Conservation (phyloP, 179 eudicot species). For the Silene noctiflora region DNA sequence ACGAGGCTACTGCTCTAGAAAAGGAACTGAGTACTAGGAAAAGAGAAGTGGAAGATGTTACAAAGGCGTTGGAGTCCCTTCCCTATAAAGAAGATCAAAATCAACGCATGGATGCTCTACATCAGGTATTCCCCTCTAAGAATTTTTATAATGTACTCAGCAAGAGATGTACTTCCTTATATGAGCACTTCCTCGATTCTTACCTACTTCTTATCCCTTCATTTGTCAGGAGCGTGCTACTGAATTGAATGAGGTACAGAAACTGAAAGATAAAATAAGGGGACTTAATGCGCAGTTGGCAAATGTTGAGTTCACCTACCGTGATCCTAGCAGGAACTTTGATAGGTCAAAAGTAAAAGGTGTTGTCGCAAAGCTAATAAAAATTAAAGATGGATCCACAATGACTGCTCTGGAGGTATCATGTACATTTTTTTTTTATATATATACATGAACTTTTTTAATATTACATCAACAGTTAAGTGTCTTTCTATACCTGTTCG, state of each 20-base stretch:
- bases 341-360: conserved; percentile 91
- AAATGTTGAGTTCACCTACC: conserved; percentile 75
- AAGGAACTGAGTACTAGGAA: conserved; percentile 62
- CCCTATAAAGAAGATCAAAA: conserved; percentile 66
- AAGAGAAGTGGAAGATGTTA: conserved; percentile 65
- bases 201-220: not conserved
- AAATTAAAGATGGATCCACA: conserved; percentile 84
- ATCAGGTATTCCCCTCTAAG: conserved; percentile 42
- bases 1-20: conserved; percentile 78
- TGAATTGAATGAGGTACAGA: conserved; percentile 71
- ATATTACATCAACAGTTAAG: not conserved
- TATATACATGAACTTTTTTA: too few relatives aligned
- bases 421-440: not conserved
- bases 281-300: conserved; percentile 61
- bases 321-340: conserved; percentile 73
- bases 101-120: conserved; percentile 56
- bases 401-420: conserved; percentile 93
- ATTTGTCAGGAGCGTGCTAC: conserved; percentile 59
- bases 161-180: not conserved
- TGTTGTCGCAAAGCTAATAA: conserved; percentile 89
- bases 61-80: conserved; percentile 55
- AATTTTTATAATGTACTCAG: not conserved
- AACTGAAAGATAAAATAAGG: conserved; percentile 64
- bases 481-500: not conserved
- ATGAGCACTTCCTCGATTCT: not conserved